Base-by-base conservation (phyloP, 768 basidiomycete species). In the Strobilomyces dryophilus region DNA sequence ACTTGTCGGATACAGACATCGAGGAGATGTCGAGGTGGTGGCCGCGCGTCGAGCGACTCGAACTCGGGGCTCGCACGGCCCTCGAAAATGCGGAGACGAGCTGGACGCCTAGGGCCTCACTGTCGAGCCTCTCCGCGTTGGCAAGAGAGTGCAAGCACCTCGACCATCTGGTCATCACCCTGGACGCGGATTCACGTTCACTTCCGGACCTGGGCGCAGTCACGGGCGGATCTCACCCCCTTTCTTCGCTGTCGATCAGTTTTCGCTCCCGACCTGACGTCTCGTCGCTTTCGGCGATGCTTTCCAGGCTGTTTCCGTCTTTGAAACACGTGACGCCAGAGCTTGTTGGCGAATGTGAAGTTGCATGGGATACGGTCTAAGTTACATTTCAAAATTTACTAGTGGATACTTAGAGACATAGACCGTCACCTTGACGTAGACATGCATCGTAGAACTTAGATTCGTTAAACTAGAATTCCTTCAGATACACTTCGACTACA, bases 41-140 rank as follows among this genome's bases (percentile, higher is more conserved):
- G 79, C 79, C 78, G 15, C 52, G 61, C 37, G 68, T 81, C 7
- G 61, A 68, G 9, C 66, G 70, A 43, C 72, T 81, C 31, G 73
- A 79, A 51, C 52, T 81, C 11, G 76, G 76, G 1, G 59, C 63
- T 2, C 47, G 59, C 5, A 61, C 61, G 21, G 66, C 63, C 5
- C 59, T 63, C 12, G 65, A 71, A 45, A 64, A 66, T 11, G 40
- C 17, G 7, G 58, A 53, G 45, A 35, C 41, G 17, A 48, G 26
- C 14, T 68, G 66, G 66, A 54, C 39, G 1, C 60, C 66, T 12
- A 50, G 37, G 31, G 43, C 21, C 14, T 64, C 64, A 29, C 20
- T 66, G 41, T 49, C 53, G 31, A 56, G 57, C 15, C 59, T 68
- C 7, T 49, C 20, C 7, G 34, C 45, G 17, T 18, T 68, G 49